Percentiles rank a stretch among this genome's conserved stretches.
These are phyloP conservation scores for Xanthoconium purpureum DNA, from an alignment of 768 basidiomycete species.

Conservation along the genomic window DNA sequence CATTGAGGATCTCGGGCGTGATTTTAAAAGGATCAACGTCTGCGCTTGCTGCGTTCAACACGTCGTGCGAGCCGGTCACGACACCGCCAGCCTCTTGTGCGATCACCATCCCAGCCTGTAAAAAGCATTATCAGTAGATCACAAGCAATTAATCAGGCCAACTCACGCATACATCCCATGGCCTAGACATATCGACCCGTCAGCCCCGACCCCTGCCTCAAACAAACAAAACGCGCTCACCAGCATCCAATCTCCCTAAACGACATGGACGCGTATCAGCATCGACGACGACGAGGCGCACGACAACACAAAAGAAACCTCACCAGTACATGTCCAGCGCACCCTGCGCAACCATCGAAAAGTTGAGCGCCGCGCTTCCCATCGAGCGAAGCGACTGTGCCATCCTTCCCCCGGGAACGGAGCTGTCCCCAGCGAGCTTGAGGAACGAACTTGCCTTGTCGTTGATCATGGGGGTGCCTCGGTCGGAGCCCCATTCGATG, in stretches of 20 bases:
- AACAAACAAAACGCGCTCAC: constrained; percentile 32
- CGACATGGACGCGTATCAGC: not conserved
- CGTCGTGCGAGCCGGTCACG: constrained; percentile 65
- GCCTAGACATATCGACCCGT: constrained; percentile 33
- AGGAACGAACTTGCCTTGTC: constrained; percentile 67
- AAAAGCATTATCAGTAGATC: not conserved
- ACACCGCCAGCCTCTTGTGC: constrained; percentile 85
- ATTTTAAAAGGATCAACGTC: constrained; percentile 52
- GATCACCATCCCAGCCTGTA: constrained; percentile 84
- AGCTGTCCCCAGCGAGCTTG: constrained; percentile 70
- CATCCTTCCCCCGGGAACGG: constrained; percentile 73
- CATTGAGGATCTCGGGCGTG: constrained; percentile 66
- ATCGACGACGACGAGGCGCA: not conserved
- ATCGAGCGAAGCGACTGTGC: constrained; percentile 78
- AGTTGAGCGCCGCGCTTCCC: constrained; percentile 84
- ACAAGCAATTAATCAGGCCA: not conserved
- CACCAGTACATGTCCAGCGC: constrained; percentile 86
- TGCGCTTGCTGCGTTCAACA: constrained; percentile 36
- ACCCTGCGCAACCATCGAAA: constrained; percentile 83
- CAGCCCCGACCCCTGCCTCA: not conserved
- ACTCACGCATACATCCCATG: constrained; percentile 83
- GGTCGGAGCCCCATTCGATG: constrained; percentile 88
- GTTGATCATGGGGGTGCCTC: constrained; percentile 48
- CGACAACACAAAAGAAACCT: constrained; percentile 15
- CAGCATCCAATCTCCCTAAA: constrained; percentile 78